Evolutionary conservation across 2,329 filamentous ascomycete species (phyloP).

Genomic region (Pseudogymnoascus sp.): DNA sequence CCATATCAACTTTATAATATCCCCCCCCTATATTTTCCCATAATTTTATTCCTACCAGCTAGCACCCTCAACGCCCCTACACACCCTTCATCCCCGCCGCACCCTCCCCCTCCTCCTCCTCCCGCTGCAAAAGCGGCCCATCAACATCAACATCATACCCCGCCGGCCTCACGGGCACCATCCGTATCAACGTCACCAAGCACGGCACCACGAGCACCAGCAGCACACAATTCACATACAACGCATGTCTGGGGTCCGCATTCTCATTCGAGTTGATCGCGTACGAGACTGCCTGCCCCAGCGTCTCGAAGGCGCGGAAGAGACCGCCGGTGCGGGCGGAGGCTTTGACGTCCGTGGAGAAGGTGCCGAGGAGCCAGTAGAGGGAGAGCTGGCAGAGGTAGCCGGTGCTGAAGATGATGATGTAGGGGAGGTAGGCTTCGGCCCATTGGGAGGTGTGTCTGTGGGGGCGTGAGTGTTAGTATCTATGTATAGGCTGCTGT

Average conservation of each 20-base stretch:
- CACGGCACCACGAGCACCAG: conserved; percentile 12
- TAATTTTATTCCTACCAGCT: not conserved
- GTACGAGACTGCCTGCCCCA: conserved; percentile 27
- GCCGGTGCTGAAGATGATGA: conserved; percentile 15
- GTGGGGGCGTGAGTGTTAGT: not conserved
- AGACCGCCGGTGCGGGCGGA: conserved; percentile 25
- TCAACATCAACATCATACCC: conserved; percentile 12
- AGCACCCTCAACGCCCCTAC: not conserved
- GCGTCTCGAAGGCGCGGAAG: conserved; percentile 24
- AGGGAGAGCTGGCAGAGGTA: conserved; percentile 19
- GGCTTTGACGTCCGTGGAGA: conserved; percentile 28
- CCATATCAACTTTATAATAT: not conserved
- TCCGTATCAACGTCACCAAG: conserved; percentile 12
- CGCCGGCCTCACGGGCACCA: conserved; percentile 11
- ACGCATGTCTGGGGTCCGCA: conserved; percentile 8
- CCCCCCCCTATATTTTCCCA: not conserved
- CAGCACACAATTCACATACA: conserved; percentile 16
- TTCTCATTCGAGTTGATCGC: conserved; percentile 22
- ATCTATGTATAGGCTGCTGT: not conserved
- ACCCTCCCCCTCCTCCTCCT: not conserved
- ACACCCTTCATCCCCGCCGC: not conserved
- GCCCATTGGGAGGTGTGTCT: conserved; percentile 10
- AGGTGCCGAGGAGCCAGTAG: conserved; percentile 32
- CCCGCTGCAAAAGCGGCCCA: not conserved
- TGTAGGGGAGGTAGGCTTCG: conserved; percentile 16